Evolutionary conservation across 306 rosid genomes (phyloP).

Genomic region (Trifolium dubium): DNA sequence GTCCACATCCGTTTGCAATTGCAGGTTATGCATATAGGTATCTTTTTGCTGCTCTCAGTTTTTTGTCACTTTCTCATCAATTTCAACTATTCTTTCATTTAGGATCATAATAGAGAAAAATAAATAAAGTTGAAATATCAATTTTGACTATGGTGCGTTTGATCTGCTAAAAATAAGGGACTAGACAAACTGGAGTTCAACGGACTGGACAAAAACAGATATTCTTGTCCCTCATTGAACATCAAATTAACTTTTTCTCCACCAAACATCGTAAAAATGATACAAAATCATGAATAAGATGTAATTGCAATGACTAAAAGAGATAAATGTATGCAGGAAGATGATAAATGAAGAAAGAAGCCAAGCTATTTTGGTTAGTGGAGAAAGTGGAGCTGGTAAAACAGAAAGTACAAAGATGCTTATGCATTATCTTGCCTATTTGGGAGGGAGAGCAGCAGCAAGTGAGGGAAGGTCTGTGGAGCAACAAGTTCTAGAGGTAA

Average conservation of each 20-base stretch:
- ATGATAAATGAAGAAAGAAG: conserved; percentile 82
- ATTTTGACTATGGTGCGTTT: neutral
- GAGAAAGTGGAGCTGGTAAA: conserved; percentile 99
- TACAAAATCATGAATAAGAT: conserved; percentile 17
- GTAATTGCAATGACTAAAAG: conserved; percentile 20
- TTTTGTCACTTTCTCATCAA: conserved; percentile 23
- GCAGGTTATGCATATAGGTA: conserved; percentile 98
- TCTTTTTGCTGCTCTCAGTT: conserved; percentile 35
- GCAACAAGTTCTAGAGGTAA: conserved; percentile 95
- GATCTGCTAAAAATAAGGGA: too few species aligned
- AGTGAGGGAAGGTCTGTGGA: conserved; percentile 85
- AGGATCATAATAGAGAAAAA: neutral
- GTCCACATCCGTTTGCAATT: conserved; percentile 98
- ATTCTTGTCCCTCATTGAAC: too few species aligned
- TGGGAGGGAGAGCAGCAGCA: conserved; percentile 86
- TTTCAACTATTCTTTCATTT: neutral
- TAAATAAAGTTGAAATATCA: neutral
- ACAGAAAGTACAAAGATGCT: conserved; percentile 98
- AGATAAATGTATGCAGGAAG: conserved; percentile 53
- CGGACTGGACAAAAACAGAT: too few species aligned
- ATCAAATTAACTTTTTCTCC: too few species aligned
- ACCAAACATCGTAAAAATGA: neutral
- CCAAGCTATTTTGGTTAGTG: conserved; percentile 95
- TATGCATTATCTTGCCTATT: conserved; percentile 89
- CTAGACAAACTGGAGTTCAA: too few species aligned